These are phyloP conservation scores for Phanerochaete carnosa DNA, from an alignment of 768 basidiomycete species.

Conservation along the genomic window DNA sequence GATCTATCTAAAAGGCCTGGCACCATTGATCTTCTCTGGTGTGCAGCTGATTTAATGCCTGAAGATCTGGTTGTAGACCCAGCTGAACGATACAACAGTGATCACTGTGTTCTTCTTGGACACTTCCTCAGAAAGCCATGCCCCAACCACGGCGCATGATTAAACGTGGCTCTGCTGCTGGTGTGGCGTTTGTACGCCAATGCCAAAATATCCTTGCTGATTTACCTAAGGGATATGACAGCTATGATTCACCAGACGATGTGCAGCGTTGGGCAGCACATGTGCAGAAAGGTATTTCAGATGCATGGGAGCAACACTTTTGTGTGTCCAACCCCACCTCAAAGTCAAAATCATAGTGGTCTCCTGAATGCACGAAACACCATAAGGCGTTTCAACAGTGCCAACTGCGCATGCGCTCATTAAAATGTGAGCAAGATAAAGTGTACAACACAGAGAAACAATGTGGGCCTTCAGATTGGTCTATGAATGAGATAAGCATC, in stretches of 20 bases:
- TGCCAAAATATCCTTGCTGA: background rate
- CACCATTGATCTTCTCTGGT: constrained; percentile 5
- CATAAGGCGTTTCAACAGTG: too few species aligned
- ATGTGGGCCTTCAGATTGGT: too few species aligned
- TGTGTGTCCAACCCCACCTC: too few species aligned
- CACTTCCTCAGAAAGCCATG: background rate
- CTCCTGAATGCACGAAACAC: too few species aligned
- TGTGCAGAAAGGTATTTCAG: background rate
- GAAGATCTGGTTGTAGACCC: background rate
- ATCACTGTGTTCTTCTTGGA: background rate
- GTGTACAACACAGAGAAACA: too few species aligned
- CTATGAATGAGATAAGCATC: too few species aligned
- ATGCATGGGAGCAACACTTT: background rate
- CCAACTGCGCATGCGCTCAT: too few species aligned
- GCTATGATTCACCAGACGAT: background rate
- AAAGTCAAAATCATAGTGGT: too few species aligned
- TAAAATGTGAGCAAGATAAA: too few species aligned
- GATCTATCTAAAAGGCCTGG: background rate
- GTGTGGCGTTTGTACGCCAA: background rate
- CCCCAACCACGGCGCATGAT: background rate
- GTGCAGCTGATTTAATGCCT: background rate
- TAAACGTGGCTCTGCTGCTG: background rate
- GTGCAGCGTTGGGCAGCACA: background rate
- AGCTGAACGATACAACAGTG: background rate
- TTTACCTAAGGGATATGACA: background rate